Evolutionary conservation across 805 yeast species (phyloP), one percentile per base, ranked within the genome.

Genomic region (Wickerhamiella kurtzmanii): DNA sequence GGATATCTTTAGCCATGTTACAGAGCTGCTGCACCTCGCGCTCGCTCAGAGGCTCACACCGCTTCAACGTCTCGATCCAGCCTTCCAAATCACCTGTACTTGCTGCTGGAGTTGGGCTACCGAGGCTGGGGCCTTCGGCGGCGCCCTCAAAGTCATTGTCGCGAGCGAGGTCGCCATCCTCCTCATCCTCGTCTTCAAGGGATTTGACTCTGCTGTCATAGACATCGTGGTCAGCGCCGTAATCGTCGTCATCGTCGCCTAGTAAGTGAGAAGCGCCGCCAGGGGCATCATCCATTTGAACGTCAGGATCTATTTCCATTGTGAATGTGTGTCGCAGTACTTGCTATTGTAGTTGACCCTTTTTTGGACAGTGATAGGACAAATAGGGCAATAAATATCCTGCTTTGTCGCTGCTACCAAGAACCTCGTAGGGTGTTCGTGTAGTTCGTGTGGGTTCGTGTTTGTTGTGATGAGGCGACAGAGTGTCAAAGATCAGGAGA

Each of bases 1-100:
- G 69, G 32, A 87, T 92, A 56, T 88, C 96, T 50, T 82, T 79
- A 32, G 95, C 95, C 95, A 86, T 84, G 52, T 77, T 78, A 63
- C 96, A 87, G 54, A 87, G 70, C 62, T 75, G 74, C 55, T 79
- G 78, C 28, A 87, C 92, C 51, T 84, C 86, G 41, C 77, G 79
- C 66, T 87, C 95, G 37, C 79, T 69, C 50, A 87, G 69, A n/a
- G 92, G 87, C 66, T 86, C 84, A 64, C 95, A 87, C 56, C 79
- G 75, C 47, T 80, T 68, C 56, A 88, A 69, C 59, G 79, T 82
- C 56, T 81, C 94, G 56, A 88, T 82, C 97, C 97, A 88, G 55
- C 75, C 78, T 59, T 88, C 96, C 60, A 88, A 71, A 61, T 84
- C 53, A 70, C 74, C 41, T 38, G 18, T 38, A 15, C 20, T 15